A percentile compares a stretch with the other conserved stretches of the same genome.
phyloP scores from a whole-genome alignment of 2,329 filamentous ascomycete genomes.

The Hymenoscyphus fraxineus region DNA sequence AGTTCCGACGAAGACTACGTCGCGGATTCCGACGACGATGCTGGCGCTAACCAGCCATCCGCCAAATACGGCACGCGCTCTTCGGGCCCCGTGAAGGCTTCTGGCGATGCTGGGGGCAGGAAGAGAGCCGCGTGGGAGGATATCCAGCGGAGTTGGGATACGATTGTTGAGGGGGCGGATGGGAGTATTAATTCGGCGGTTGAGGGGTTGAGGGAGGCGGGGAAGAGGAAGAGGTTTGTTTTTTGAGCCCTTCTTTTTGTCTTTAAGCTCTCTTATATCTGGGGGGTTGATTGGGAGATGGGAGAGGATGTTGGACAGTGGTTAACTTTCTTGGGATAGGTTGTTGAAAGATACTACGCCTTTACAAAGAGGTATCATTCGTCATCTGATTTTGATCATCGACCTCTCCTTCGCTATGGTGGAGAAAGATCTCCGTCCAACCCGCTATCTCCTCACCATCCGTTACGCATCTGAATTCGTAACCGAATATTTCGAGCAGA shows the following conservation, averaged over 20 bases:
- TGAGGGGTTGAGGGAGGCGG: slow-evolving; percentile 72
- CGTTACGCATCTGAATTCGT: slow-evolving; percentile 85
- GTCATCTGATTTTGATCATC: slow-evolving; percentile 86
- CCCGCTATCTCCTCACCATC: slow-evolving; percentile 75
- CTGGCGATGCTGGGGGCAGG: slow-evolving; percentile 31
- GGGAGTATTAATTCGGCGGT: slow-evolving; percentile 70
- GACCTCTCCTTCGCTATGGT: slow-evolving; percentile 93
- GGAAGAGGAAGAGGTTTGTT: slow-evolving; percentile 68
- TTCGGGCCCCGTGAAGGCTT: slow-evolving; percentile 27
- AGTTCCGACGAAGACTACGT: slow-evolving; percentile 72
- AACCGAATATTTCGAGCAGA: slow-evolving; percentile 94
- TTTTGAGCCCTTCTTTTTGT: neutral
- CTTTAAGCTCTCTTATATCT: neutral
- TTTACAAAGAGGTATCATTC: slow-evolving; percentile 92
- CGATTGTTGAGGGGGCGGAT: slow-evolving; percentile 73
- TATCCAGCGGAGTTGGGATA: slow-evolving; percentile 67
- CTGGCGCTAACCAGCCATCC: slow-evolving; percentile 36
- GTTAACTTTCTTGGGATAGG: slow-evolving; percentile 42
- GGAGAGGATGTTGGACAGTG: neutral
- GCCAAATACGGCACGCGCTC: slow-evolving; percentile 32
- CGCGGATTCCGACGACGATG: slow-evolving; percentile 62
- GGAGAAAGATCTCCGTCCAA: slow-evolving; percentile 91
- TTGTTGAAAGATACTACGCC: slow-evolving; percentile 91
- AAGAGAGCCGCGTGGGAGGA: slow-evolving; percentile 61
- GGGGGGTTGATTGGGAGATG: slow-evolving; percentile 2